A percentile compares a stretch with the other conserved stretches of the same genome.
phyloP scores from a whole-genome alignment of 768 basidiomycete genomes.

The Sporobolomyces phaffii region DNA sequence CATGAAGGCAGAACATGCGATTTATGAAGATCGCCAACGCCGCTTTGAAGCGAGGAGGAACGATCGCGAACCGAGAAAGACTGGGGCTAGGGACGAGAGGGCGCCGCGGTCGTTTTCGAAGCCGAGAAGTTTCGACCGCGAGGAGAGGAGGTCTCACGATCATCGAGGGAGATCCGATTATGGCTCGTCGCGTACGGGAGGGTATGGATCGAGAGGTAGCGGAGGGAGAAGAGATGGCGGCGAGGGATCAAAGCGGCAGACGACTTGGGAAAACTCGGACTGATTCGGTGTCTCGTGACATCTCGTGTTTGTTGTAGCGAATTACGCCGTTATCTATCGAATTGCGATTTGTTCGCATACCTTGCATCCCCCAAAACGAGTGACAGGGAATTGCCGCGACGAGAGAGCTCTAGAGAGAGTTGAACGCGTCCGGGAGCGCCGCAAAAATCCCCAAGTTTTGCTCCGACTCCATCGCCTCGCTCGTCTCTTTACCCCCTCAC shows the following conservation, averaged over 20 bases:
- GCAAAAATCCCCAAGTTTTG: too few relatives aligned
- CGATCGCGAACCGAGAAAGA: neutral
- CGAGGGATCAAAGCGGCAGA: neutral
- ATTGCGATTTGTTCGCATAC: too few relatives aligned
- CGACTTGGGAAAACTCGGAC: neutral
- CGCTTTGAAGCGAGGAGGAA: neutral
- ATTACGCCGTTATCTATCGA: too few relatives aligned
- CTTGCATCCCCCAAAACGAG: too few relatives aligned
- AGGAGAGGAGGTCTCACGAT: neutral
- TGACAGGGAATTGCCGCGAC: too few relatives aligned
- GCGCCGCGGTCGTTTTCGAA: neutral
- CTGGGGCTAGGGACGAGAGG: neutral
- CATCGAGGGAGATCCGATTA: neutral
- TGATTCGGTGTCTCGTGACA: neutral
- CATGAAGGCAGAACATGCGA: neutral
- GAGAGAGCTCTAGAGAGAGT: too few relatives aligned
- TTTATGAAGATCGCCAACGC: neutral
- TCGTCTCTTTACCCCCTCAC: too few relatives aligned
- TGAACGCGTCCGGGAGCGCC: too few relatives aligned
- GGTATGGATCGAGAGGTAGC: too few relatives aligned
- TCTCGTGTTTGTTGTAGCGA: neutral
- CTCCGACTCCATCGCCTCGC: too few relatives aligned
- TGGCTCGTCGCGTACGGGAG: neutral
- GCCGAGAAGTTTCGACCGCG: neutral
- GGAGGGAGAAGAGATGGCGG: neutral